Evolutionary conservation across 768 basidiomycete species (phyloP), one percentile per base, ranked within the genome.

Genomic region (Suillus clintonianus): DNA sequence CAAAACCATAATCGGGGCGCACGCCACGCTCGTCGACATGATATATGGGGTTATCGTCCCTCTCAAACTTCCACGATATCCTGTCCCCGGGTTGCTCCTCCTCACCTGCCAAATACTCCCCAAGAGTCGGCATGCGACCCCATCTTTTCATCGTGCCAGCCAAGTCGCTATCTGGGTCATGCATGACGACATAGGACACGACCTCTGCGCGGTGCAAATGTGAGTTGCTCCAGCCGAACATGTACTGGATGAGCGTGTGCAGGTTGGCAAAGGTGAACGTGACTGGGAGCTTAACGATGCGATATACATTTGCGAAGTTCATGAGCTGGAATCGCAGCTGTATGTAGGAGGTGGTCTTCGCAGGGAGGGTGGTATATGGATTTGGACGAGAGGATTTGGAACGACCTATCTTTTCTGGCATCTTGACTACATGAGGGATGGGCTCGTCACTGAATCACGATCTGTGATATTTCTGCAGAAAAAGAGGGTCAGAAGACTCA

Each of bases 251-350:
- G 65, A 70, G 63, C 11, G 41, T 64, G 64, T 72, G 71, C 54
- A 77, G 68, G 60, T 77, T 71, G 64, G 71, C 68, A 51, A 77
- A 74, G 4, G 71, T 76, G 67, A 71, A 70, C 24, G 76, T 69
- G 60, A 68, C 62, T 1, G 72, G 73, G 15, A 74, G 64, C 5
- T 45, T 67, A 36, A 65, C 71, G 66, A 70, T 48, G 50, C 69
- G 74, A 42, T 67, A 70, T 53, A 77, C 76, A 65, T 32, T 51
- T 34, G 42, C 15, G 54, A 74, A 72, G 55, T 67, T 68, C 43
- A 71, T 64, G 14, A 74, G 72, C 64, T 74, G 74, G 45, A 76
- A 72, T 57, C 74, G 71, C 15, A 76, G 71, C 36, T 71, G 64
- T 45, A 76, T 70, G 64, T 69, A 75, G 32, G 65, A 53, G 9